Base-by-base conservation (phyloP, 305 asterid genomes). In the Solanum hybrid region DNA sequence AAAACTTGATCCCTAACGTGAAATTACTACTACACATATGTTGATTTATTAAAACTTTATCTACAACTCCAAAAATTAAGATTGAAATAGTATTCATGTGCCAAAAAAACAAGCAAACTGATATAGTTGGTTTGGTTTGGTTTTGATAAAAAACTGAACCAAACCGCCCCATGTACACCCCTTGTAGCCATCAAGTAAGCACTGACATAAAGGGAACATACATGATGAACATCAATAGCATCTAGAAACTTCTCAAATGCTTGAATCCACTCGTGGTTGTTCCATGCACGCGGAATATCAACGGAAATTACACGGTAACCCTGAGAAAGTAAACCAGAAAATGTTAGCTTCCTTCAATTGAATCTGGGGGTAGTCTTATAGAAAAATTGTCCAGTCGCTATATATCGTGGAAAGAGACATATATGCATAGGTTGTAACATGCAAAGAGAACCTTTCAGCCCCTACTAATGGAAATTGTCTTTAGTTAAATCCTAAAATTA, bases 191-290 rank as follows among this genome's bases (percentile, higher is more conserved):
- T 51, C 67, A 84, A 31, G 12, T 20, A 51, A 85, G 76, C 75
- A 46, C 87, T 31, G 42, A 88, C 35, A 82, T 88, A 18, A 91
- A 34, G 74, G 87, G 82, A 90, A 91, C 99, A 95, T 95, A 97
- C 99, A 91, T 95, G 99, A 93, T 96, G 99, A 91, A 97, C 99
- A 90, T 97, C 98, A 91, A 97, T 95, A 91, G 93, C 96, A 94
- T 97, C 99, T 91, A 97, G 94, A 92, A 97, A 97, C 95, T 96
- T 97, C 94, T 97, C 99, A 93, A 97, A 97, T 71, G 98, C 98
- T 90, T 94, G 98, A 92, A 96, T 89, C 99, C 99, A 97, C 91
- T 97, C 99, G 10, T 92, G 95, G 91, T 96, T 95, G 94, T 94
- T 96, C 99, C 99, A 96, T 77, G 93, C 97, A 71, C 97, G 90